These are phyloP conservation scores for Westerdykella sp. DNA, from an alignment of 2,329 filamentous ascomycete species.

Conservation along the genomic window DNA sequence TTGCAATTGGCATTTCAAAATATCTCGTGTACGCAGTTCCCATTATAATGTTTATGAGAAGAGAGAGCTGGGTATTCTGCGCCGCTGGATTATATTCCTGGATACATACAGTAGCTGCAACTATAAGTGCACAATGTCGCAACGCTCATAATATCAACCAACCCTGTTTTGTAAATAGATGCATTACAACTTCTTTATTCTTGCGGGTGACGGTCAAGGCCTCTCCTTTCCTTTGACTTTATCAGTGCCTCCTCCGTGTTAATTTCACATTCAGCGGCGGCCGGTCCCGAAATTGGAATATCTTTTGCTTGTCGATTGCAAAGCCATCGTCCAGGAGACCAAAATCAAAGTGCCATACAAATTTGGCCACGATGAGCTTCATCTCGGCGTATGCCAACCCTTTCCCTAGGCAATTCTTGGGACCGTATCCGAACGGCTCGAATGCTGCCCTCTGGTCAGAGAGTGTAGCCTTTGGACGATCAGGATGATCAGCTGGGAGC, in stretches of 20 bases:
- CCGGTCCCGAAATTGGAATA: neutral
- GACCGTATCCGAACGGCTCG: slow-evolving; percentile 1
- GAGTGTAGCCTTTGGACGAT: neutral
- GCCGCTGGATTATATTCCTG: too few species aligned
- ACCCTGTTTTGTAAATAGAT: too few species aligned
- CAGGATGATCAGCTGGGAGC: slow-evolving; percentile 7
- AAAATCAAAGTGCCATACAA: slow-evolving; percentile 2
- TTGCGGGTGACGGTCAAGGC: too few species aligned
- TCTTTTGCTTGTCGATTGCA: neutral
- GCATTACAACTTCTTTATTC: too few species aligned
- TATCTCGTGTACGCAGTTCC: too few species aligned
- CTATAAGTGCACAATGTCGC: too few species aligned
- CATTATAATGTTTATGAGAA: too few species aligned
- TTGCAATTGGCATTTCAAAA: too few species aligned
- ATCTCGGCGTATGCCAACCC: slow-evolving; percentile 1
- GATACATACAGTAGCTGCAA: too few species aligned
- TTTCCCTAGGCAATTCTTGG: slow-evolving; percentile 1
- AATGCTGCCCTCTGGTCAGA: slow-evolving; percentile 21
- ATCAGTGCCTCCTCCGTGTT: neutral
- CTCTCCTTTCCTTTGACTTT: too few species aligned
- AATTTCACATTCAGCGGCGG: neutral
- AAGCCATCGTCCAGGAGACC: neutral
- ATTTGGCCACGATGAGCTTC: neutral
- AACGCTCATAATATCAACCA: too few species aligned
- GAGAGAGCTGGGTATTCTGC: too few species aligned